Conservation (phyloP, 257 asterid genomes). For the Ajuga chamaepitys region DNA sequence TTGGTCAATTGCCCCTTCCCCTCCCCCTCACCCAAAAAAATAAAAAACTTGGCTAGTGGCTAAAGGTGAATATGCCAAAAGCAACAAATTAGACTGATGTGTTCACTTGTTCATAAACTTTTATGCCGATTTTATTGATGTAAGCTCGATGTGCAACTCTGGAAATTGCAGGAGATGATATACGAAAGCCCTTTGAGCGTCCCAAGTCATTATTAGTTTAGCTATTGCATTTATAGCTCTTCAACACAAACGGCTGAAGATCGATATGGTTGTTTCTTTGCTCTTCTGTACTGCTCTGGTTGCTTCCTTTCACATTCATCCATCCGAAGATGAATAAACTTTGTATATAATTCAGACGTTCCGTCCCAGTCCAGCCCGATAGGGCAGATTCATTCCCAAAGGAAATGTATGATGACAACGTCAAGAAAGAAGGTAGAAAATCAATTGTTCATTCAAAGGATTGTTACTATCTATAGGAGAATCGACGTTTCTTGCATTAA, state of each 20-base stretch:
- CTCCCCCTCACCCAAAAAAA: no score
- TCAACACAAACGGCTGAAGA: slow-evolving; percentile 3
- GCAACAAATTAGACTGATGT: no score
- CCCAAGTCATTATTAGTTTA: background rate
- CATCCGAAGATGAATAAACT: background rate
- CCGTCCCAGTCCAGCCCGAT: slow-evolving; percentile 1
- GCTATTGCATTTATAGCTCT: background rate
- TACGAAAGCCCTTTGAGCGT: slow-evolving; percentile 39
- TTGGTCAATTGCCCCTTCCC: no score
- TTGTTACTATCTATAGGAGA: background rate
- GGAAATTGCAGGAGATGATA: slow-evolving; percentile 53
- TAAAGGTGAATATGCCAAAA: no score
- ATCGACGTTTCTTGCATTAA: background rate
- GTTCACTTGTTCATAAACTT: no score
- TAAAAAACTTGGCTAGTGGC: no score
- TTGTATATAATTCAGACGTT: slow-evolving; percentile 7
- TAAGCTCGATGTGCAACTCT: background rate
- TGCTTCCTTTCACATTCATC: slow-evolving; percentile 10
- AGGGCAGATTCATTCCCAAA: background rate
- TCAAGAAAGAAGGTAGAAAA: background rate
- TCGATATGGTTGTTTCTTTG: slow-evolving; percentile 10
- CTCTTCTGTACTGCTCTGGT: background rate
- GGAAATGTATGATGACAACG: background rate
- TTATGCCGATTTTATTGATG: background rate
- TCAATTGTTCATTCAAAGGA: background rate